Conservation (phyloP, 179 eudicot species). For the Heliamphora ciliata region DNA sequence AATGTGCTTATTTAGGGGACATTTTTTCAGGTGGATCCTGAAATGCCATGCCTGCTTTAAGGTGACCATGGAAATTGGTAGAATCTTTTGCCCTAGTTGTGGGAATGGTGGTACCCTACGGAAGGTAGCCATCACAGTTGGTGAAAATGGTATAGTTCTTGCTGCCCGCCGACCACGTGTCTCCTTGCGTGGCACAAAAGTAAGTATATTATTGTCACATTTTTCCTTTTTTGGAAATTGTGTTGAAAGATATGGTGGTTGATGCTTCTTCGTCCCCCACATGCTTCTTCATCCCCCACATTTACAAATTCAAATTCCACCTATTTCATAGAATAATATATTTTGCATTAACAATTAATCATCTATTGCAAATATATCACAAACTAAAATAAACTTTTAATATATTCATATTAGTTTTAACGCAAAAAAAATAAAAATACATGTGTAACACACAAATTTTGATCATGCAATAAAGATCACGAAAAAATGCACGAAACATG, state of each 20-base stretch:
- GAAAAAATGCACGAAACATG: no score
- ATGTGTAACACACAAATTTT: no score
- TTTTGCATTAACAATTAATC: no score
- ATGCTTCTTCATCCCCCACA: no score
- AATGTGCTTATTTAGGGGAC: constrained; percentile 16
- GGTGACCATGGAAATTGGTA: constrained; percentile 75
- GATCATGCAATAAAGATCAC: no score
- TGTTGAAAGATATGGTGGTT: background rate
- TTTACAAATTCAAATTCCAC: no score
- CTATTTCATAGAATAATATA: no score
- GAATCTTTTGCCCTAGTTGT: constrained; percentile 84
- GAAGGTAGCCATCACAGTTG: constrained; percentile 92
- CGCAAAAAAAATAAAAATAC: no score
- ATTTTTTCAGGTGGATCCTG: constrained; percentile 68
- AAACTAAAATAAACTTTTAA: no score
- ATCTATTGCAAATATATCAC: no score
- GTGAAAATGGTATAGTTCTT: constrained; percentile 78
- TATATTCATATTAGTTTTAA: no score
- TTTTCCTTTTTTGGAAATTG: background rate
- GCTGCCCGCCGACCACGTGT: constrained; percentile 74
- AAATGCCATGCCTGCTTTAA: constrained; percentile 93
- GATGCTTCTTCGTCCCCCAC: background rate
- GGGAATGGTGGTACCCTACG: constrained; percentile 96
- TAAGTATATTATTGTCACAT: constrained; percentile 18
- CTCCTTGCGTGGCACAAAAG: constrained; percentile 87